Base-by-base conservation (phyloP, 2,329 filamentous ascomycete species). In the Colletotrichum sp. region DNA sequence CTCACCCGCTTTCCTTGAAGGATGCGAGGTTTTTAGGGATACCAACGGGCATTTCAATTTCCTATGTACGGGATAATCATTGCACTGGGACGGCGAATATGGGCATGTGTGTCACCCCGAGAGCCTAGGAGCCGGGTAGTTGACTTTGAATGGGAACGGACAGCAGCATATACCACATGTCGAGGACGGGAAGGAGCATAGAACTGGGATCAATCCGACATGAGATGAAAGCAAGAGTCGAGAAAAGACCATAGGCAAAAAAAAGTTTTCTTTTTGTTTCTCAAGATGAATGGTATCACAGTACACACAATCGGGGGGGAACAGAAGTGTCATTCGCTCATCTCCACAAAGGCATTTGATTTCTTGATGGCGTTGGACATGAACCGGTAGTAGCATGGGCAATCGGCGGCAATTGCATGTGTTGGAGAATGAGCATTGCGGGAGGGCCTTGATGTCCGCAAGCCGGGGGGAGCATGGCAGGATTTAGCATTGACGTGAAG, bases 191-290 rank as follows among this genome's bases (percentile, higher is more conserved):
- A 71, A 67, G 67, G 65, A 65, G 52, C n/a, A 77, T 77, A 77
- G 76, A 76, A 63, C 60, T 64, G 74, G 74, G 76, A 77, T 69
- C 76, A 77, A 52, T 71, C 74, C 74, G 76, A 76, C 73, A 69
- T 68, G 73, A 68, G 36, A 75, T 72, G 70, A 65, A 72, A 69
- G 69, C 66, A 68, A 71, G 70, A 71, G 74, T 70, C 69, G 70
- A 76, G 70, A 77, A 76, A 74, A 74, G 66, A 76, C 76, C 70
- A 77, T 77, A 77, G 70, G 70, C 38, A 43, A 70, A 77, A 77
- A 77, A 77, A 74, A 43, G 36, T 61, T 63, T 58, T 66, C 76
- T 43, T 48, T 76, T 57, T 61, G 55, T 75, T 52, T 69, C 48
- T 43, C 34, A 76, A 26, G 16, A 61, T 34, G 18, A 65, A 64